Evolutionary conservation across 202 grass and related monocot species (phyloP).

Genomic region (Hordeum pubiflorum): DNA sequence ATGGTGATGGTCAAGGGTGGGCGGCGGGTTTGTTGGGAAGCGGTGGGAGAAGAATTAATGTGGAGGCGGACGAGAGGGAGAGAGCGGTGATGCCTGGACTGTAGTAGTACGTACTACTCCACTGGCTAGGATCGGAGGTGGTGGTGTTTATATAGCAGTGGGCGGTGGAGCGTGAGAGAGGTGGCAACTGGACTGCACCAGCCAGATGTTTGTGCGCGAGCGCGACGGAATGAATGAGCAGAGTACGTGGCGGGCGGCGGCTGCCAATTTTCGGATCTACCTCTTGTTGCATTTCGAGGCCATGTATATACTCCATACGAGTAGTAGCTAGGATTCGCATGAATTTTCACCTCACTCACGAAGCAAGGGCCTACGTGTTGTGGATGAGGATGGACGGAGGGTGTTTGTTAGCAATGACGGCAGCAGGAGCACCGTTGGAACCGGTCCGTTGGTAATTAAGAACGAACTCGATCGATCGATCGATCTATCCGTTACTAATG

Average conservation of each 20-base stretch:
- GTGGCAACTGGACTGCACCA: not conserved
- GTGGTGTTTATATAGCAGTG: not conserved
- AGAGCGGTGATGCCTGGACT: not conserved
- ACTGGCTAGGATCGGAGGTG: not conserved
- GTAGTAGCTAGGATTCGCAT: not conserved
- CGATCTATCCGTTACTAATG: no score
- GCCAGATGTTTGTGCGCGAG: not conserved
- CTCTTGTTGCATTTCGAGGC: not conserved
- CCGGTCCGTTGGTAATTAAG: not conserved
- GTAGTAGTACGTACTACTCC: not conserved
- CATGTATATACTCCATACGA: not conserved
- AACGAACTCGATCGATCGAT: not conserved
- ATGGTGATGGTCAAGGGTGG: not conserved
- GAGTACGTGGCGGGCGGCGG: not conserved
- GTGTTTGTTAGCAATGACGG: no score
- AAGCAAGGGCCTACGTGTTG: not conserved
- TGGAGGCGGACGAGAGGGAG: not conserved
- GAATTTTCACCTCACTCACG: not conserved
- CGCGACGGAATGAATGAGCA: not conserved
- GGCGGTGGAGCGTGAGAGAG: not conserved
- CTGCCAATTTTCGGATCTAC: not conserved
- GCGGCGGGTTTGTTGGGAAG: constrained; percentile 1
- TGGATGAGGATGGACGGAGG: not conserved
- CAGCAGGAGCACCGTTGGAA: not conserved
- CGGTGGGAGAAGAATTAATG: not conserved